Percentiles rank a stretch among this genome's conserved stretches.
Conservation (phyloP, 176 grass and related monocot genomes). For the Eleusine coracana region DNA sequence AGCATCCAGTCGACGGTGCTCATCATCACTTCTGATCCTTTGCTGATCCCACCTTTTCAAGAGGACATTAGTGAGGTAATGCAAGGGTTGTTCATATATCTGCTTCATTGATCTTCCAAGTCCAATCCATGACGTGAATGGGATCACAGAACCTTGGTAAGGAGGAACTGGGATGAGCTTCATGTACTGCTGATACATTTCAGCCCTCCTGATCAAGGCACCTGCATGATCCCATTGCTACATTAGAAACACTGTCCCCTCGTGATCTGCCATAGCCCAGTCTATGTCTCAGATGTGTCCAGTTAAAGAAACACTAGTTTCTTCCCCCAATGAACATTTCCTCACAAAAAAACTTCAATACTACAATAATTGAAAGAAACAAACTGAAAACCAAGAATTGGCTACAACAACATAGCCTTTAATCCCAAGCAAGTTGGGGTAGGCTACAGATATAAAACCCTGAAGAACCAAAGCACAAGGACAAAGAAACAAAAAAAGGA, state of each 20-base stretch:
- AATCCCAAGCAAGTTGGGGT: no score
- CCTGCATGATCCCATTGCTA: constrained; percentile 60
- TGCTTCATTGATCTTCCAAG: constrained; percentile 73
- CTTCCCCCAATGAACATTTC: background rate
- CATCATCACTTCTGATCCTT: constrained; percentile 59
- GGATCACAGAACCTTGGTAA: constrained; percentile 56
- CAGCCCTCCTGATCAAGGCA: constrained; percentile 73
- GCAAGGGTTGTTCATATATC: constrained; percentile 76
- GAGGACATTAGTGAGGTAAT: constrained; percentile 84
- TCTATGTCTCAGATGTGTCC: background rate
- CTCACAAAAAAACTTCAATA: background rate
- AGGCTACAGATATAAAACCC: no score
- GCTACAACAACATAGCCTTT: background rate
- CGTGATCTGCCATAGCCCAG: background rate
- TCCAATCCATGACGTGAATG: constrained; percentile 78
- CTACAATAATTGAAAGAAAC: background rate
- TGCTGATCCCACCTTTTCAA: constrained; percentile 74
- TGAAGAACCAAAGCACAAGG: no score
- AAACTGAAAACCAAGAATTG: background rate
- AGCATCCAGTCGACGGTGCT: constrained; percentile 55
- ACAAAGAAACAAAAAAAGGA: background rate
- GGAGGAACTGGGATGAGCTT: constrained; percentile 69
- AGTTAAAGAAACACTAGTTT: constrained; percentile 10
- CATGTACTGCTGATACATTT: constrained; percentile 96
- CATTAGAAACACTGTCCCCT: constrained; percentile 21